These are phyloP conservation scores for Citeromyces nyonsensis DNA, from an alignment of 805 yeast species.

Conservation along the genomic window DNA sequence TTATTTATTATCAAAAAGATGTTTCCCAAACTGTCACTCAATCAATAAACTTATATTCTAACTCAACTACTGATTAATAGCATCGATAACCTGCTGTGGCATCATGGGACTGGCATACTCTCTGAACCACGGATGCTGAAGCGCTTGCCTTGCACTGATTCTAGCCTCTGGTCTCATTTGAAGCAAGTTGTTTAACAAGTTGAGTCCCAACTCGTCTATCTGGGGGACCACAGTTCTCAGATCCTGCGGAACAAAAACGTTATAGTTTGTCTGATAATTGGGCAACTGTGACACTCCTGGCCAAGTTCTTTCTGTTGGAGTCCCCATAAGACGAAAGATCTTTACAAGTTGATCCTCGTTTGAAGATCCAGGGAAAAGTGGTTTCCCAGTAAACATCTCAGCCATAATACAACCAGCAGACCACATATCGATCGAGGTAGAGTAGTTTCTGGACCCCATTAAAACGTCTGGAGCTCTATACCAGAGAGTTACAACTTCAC, in stretches of 20 bases:
- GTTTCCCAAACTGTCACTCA: no score
- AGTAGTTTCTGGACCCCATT: slow-evolving; percentile 87
- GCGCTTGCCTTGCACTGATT: slow-evolving; percentile 43
- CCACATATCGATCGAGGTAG: slow-evolving; percentile 97
- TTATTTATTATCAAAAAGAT: no score
- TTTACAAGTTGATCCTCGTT: slow-evolving; percentile 90
- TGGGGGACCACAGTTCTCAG: slow-evolving; percentile 52
- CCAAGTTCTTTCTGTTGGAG: slow-evolving; percentile 94
- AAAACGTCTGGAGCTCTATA: slow-evolving; percentile 95
- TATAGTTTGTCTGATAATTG: slow-evolving; percentile 75
- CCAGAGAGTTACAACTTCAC: slow-evolving; percentile 97
- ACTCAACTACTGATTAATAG: no score
- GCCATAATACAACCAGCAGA: slow-evolving; percentile 97
- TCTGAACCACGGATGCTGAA: slow-evolving; percentile 69
- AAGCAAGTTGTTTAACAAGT: slow-evolving; percentile 40
- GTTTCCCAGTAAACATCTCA: slow-evolving; percentile 97
- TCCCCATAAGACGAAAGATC: slow-evolving; percentile 88
- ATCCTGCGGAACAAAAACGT: slow-evolving; percentile 80
- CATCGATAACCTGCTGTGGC: no score
- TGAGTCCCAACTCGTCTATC: slow-evolving; percentile 55
- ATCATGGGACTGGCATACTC: slow-evolving; percentile 28
- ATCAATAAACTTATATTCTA: no score
- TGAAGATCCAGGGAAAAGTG: slow-evolving; percentile 89
- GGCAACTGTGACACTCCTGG: slow-evolving; percentile 90
- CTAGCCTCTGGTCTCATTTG: slow-evolving; percentile 51